phyloP scores from a whole-genome alignment of 305 asterid species.

The Fraxinus xanthoxyloides region DNA sequence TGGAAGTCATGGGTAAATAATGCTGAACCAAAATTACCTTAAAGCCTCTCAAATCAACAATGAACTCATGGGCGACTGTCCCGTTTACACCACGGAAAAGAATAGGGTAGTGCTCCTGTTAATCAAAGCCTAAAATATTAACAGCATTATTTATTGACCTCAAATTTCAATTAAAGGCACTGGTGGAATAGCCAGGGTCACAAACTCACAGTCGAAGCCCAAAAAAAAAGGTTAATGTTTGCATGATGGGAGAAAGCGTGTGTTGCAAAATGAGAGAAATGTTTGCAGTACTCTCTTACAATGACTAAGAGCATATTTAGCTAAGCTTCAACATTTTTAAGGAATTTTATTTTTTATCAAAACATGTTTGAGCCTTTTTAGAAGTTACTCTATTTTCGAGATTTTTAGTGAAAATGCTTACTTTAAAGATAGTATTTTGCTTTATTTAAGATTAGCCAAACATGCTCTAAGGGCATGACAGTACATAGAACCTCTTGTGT shows the following conservation, averaged over 20 bases:
- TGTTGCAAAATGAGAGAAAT: not conserved
- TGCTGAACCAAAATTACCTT: constrained; percentile 45
- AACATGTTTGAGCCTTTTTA: not conserved
- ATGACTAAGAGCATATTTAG: not conserved
- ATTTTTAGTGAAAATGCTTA: not conserved
- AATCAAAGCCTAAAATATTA: constrained; percentile 28
- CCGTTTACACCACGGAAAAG: constrained; percentile 97
- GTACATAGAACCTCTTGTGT: not conserved
- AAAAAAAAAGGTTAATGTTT: not conserved
- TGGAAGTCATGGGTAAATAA: not conserved
- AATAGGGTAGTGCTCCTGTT: constrained; percentile 76
- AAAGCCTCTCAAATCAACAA: constrained; percentile 80
- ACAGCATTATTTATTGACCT: not conserved
- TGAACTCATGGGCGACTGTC: constrained; percentile 91
- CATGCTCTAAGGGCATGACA: not conserved
- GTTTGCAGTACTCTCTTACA: not conserved
- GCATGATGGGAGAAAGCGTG: not conserved
- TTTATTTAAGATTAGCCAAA: not conserved
- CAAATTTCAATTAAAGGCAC: not conserved
- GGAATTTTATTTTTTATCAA: not conserved
- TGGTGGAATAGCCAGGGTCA: not conserved
- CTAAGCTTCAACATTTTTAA: not conserved
- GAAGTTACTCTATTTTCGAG: not conserved
- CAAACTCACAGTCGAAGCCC: not conserved
- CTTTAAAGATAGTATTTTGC: not conserved